Evolutionary conservation across 2,329 filamentous ascomycete genomes (phyloP).

Genomic region (Ophiosphaerella herpotricha): DNA sequence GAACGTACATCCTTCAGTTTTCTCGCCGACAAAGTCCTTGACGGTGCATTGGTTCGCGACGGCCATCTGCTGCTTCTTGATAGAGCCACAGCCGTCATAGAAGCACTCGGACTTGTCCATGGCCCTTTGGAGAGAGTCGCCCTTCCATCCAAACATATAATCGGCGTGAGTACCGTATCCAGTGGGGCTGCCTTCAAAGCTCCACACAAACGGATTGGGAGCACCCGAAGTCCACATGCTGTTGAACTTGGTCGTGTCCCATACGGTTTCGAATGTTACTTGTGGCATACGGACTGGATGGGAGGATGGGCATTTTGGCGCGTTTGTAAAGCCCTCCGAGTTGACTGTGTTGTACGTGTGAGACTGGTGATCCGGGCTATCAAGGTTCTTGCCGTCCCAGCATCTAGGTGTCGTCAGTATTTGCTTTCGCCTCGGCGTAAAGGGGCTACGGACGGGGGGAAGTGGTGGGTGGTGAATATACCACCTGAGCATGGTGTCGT

Average conservation of each 20-base stretch:
- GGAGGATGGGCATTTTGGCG: constrained; percentile 22
- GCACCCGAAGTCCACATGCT: constrained; percentile 24
- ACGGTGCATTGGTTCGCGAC: constrained; percentile 29
- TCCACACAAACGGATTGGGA: constrained; percentile 25
- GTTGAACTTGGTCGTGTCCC: constrained; percentile 33
- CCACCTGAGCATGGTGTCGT: constrained; percentile 30
- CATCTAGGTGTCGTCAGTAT: constrained; percentile 17
- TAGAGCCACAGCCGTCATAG: constrained; percentile 21
- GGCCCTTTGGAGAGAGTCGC: constrained; percentile 16
- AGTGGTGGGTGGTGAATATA: constrained; percentile 32
- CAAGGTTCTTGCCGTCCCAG: constrained; percentile 45
- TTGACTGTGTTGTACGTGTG: constrained; percentile 44
- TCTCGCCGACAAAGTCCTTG: constrained; percentile 23
- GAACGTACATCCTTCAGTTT: constrained; percentile 25
- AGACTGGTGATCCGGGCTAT: constrained; percentile 60
- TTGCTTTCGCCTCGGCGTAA: neutral
- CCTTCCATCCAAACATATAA: constrained; percentile 31
- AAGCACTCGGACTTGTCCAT: constrained; percentile 27
- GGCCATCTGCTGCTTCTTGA: constrained; percentile 30
- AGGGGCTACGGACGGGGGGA: constrained; percentile 23
- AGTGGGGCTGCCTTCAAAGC: constrained; percentile 17
- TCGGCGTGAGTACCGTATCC: constrained; percentile 28
- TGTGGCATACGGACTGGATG: constrained; percentile 31
- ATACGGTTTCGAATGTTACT: constrained; percentile 29
- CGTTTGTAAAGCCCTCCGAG: constrained; percentile 26